Conservation (phyloP, 768 basidiomycete species). For the Phaeolepiota aurea region DNA sequence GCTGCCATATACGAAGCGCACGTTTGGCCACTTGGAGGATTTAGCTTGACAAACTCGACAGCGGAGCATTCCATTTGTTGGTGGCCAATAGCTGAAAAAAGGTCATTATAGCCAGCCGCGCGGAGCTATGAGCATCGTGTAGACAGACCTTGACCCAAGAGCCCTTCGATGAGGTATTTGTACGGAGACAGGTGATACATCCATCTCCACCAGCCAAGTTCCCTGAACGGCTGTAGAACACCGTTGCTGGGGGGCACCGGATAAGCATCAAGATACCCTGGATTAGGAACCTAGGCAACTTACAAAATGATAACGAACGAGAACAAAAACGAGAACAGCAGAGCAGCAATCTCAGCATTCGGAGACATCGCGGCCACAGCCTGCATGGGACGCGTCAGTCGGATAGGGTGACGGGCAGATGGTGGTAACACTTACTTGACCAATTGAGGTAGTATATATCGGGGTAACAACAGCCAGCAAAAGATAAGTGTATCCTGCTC, state of each 20-base stretch:
- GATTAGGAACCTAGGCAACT: conserved; percentile 12
- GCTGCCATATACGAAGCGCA: conserved; percentile 46
- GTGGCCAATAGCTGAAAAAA: conserved; percentile 24
- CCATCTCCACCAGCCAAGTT: conserved; percentile 55
- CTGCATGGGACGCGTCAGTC: conserved; percentile 2
- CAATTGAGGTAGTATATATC: conserved; percentile 52
- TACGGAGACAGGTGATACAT: conserved; percentile 46
- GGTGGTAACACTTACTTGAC: conserved; percentile 26
- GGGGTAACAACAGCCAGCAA: conserved; percentile 47
- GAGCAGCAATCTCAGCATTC: conserved; percentile 46
- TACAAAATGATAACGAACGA: conserved; percentile 56
- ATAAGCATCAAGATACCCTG: conserved; percentile 1
- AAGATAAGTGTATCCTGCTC: conserved; percentile 56
- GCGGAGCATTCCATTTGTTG: conserved; percentile 37
- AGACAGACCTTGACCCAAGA: conserved; percentile 19
- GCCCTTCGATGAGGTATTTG: conserved; percentile 46
- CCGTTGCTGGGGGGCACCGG: conserved; percentile 39
- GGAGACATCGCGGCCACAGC: conserved; percentile 55
- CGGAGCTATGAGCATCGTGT: not conserved
- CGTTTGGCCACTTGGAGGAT: conserved; percentile 43
- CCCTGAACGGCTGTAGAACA: conserved; percentile 53
- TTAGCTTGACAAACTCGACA: conserved; percentile 42
- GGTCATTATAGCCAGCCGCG: not conserved
- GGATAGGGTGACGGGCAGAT: not conserved
- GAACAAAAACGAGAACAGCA: conserved; percentile 51